Conservation (phyloP, 1,139 yeast genomes). For the Candida sp. region DNA sequence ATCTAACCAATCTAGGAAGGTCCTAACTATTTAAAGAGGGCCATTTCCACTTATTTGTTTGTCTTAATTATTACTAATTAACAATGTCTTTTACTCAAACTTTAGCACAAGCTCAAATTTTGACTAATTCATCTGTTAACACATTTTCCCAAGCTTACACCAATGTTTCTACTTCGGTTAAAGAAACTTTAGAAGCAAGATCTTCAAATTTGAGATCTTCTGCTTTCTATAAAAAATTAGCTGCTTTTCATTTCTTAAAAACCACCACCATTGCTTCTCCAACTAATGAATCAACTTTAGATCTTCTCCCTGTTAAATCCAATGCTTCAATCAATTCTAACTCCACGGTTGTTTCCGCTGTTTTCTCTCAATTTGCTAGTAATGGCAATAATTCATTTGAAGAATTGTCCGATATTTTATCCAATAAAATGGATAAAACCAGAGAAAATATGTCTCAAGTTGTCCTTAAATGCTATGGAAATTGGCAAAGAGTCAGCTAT, state of each 20-base stretch:
- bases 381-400: background rate
- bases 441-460: background rate
- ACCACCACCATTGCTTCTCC: background rate
- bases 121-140: background rate
- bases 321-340: background rate
- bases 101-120: background rate
- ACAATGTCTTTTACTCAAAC: background rate
- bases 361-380: background rate
- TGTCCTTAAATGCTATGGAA: background rate
- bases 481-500: background rate
- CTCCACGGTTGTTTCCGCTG: background rate
- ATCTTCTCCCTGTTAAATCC: background rate
- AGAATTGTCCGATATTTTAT: background rate
- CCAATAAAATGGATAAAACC: background rate
- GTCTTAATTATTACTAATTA: background rate
- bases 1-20: background rate
- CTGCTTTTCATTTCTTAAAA: background rate
- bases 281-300: background rate
- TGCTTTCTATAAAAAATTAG: background rate
- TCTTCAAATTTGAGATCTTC: background rate
- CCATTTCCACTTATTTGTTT: background rate
- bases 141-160: background rate
- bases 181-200: background rate
- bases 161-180: background rate
- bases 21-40: background rate